A percentile compares a stretch with the other conserved stretches of the same genome.
phyloP scores from a whole-genome alignment of 768 basidiomycete genomes.

The Peribolospora kevripleyi region DNA sequence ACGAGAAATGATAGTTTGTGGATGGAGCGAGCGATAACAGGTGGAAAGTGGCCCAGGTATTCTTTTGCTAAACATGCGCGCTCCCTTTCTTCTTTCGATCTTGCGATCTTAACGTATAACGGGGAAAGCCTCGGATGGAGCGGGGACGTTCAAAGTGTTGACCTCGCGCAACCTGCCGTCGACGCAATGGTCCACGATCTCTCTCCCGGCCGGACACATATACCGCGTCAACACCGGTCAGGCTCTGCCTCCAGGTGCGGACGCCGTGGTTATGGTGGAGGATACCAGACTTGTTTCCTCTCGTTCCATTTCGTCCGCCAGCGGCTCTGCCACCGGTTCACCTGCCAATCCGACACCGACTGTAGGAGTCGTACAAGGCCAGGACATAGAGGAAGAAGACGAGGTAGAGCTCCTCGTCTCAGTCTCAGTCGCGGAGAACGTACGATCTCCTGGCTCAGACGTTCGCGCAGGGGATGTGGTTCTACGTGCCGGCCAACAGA shows the following conservation, averaged over 20 bases:
- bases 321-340: not conserved
- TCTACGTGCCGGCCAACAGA: slow-evolving; percentile 34
- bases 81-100: too few species aligned
- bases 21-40: too few species aligned
- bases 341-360: slow-evolving; percentile 16
- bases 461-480: slow-evolving; percentile 37
- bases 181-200: slow-evolving; percentile 10
- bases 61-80: too few species aligned
- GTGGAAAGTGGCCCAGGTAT: too few species aligned
- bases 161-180: slow-evolving; percentile 27
- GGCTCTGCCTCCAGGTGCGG: slow-evolving; percentile 46
- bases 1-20: not conserved
- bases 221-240: slow-evolving; percentile 72
- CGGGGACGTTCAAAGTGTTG: slow-evolving; percentile 43
- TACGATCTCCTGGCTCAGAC: slow-evolving; percentile 50
- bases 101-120: not conserved
- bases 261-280: slow-evolving; percentile 79
- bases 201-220: slow-evolving; percentile 28
- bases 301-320: not conserved
- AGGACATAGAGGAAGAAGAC: slow-evolving; percentile 35
- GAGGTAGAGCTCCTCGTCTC: slow-evolving; percentile 43
- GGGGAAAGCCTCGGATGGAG: slow-evolving; percentile 33
- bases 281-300: slow-evolving; percentile 46
- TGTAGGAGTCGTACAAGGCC: slow-evolving; percentile 15
- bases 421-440: slow-evolving; percentile 42